These are phyloP conservation scores for Nicotiana undulata DNA, from an alignment of 257 asterid species.

Conservation along the genomic window DNA sequence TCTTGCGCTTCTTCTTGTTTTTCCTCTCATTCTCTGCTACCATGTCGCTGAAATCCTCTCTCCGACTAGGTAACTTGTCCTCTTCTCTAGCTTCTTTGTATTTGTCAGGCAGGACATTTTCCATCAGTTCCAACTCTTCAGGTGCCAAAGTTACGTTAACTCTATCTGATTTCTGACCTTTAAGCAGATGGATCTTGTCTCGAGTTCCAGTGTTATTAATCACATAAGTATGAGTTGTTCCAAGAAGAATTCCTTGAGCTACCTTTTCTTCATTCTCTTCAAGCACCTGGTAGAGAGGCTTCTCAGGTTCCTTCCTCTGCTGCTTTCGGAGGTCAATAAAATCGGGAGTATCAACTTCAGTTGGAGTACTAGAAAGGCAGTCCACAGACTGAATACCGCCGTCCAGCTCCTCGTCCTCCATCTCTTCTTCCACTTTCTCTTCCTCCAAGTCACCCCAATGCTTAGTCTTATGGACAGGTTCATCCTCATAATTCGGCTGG, in stretches of 20 bases:
- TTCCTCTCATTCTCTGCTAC: slow-evolving; percentile 89
- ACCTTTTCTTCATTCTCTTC: slow-evolving; percentile 87
- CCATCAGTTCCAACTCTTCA: slow-evolving; percentile 82
- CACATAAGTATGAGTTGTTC: slow-evolving; percentile 78
- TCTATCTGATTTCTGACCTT: slow-evolving; percentile 86
- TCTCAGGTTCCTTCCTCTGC: slow-evolving; percentile 95
- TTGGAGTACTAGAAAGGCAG: slow-evolving; percentile 91
- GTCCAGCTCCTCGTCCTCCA: slow-evolving; percentile 80
- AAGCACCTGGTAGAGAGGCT: slow-evolving; percentile 92
- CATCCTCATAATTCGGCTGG: slow-evolving; percentile 85
- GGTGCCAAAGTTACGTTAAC: slow-evolving; percentile 90
- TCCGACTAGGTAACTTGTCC: slow-evolving; percentile 71
- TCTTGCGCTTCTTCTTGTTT: slow-evolving; percentile 69
- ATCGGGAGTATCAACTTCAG: slow-evolving; percentile 98
- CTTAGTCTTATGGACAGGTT: slow-evolving; percentile 78
- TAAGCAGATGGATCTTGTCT: slow-evolving; percentile 79
- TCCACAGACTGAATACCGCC: slow-evolving; percentile 89
- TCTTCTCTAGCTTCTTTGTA: slow-evolving; percentile 98
- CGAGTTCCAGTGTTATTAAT: slow-evolving; percentile 67
- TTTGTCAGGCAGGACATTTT: slow-evolving; percentile 88
- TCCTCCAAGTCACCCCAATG: slow-evolving; percentile 99
- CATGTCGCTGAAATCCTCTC: slow-evolving; percentile 97
- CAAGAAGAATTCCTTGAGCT: slow-evolving; percentile 75
- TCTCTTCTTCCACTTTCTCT: slow-evolving; percentile 68
- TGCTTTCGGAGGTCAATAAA: slow-evolving; percentile 96